Percentiles rank a stretch among this genome's conserved stretches.
Evolutionary conservation across 306 rosid species (phyloP).

Genomic region (Lathyrus aphaca): DNA sequence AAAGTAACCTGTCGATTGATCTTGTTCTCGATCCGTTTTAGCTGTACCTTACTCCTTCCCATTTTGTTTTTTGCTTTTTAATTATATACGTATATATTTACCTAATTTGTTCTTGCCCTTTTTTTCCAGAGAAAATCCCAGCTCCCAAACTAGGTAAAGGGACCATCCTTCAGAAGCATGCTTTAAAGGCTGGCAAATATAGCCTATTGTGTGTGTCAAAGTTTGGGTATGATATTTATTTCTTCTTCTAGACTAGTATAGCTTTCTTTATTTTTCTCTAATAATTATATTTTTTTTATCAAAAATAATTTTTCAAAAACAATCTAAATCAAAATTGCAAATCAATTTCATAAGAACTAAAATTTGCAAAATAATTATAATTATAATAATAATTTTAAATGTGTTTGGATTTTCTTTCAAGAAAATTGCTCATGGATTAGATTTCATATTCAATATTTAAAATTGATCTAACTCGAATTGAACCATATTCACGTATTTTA

Average conservation of each 20-base stretch:
- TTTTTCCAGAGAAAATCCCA: conserved; percentile 14
- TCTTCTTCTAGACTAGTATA: conserved; percentile 43
- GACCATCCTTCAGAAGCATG: neutral
- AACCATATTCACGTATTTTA: too few relatives aligned
- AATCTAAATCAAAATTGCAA: too few relatives aligned
- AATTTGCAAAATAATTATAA: too few relatives aligned
- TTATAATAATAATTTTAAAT: too few relatives aligned
- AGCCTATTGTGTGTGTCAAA: conserved; percentile 12
- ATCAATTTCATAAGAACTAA: too few relatives aligned
- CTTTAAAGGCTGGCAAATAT: conserved; percentile 33
- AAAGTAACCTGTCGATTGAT: conserved; percentile 88
- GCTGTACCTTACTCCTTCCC: conserved; percentile 95
- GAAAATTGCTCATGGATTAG: too few relatives aligned
- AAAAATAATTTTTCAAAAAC: too few relatives aligned
- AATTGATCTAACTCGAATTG: too few relatives aligned
- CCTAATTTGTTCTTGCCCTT: neutral
- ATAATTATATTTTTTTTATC: too few relatives aligned
- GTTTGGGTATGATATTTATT: conserved; percentile 31
- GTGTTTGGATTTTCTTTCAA: too few relatives aligned
- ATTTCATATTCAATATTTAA: too few relatives aligned
- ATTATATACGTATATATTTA: conserved; percentile 2
- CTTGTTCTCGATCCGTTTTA: conserved; percentile 90
- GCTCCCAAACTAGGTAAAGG: conserved; percentile 43
- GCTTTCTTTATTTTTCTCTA: neutral
- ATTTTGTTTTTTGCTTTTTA: conserved; percentile 24